Conservation (phyloP, 805 yeast species). For the Yamadazyma philogaea region DNA sequence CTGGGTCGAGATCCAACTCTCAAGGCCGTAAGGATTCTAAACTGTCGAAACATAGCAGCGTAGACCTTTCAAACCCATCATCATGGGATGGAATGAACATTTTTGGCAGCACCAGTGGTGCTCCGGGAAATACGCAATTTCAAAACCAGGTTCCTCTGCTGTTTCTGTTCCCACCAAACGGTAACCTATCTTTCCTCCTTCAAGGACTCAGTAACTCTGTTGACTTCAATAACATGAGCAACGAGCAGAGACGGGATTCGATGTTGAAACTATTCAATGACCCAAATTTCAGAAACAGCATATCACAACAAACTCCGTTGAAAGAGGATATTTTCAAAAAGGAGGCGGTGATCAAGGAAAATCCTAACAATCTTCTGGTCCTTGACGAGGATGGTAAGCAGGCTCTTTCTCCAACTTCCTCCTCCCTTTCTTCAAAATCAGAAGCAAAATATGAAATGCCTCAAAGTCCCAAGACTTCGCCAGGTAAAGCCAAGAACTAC, state of each 20-base stretch:
- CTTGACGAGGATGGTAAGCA: constrained; percentile 7
- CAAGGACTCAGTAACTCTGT: constrained; percentile 33
- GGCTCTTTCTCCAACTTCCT: constrained; percentile 35
- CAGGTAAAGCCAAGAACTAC: constrained; percentile 12
- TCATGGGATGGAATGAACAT: constrained; percentile 26
- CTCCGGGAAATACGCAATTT: constrained; percentile 18
- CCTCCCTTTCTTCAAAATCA: constrained; percentile 33
- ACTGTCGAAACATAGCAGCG: constrained; percentile 25
- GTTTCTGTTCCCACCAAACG: constrained; percentile 18
- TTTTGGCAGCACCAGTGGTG: constrained; percentile 5
- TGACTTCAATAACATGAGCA: constrained; percentile 37
- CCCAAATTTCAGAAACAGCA: constrained; percentile 16
- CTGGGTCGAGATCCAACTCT: constrained; percentile 15
- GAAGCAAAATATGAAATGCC: constrained; percentile 34
- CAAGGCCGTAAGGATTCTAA: constrained; percentile 17
- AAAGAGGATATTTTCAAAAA: constrained; percentile 40
- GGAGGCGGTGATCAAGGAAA: neutral
- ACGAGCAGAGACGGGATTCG: constrained; percentile 40
- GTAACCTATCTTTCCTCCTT: constrained; percentile 29
- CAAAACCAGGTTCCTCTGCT: neutral
- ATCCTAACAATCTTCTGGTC: neutral
- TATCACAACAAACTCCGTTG: constrained; percentile 20
- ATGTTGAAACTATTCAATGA: constrained; percentile 36
- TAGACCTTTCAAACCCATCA: constrained; percentile 21
- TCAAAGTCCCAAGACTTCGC: constrained; percentile 41